Evolutionary conservation across 208 protist species (phyloP), one percentile per base, ranked within the genome.

Genomic region (Crithidia fasciculata): DNA sequence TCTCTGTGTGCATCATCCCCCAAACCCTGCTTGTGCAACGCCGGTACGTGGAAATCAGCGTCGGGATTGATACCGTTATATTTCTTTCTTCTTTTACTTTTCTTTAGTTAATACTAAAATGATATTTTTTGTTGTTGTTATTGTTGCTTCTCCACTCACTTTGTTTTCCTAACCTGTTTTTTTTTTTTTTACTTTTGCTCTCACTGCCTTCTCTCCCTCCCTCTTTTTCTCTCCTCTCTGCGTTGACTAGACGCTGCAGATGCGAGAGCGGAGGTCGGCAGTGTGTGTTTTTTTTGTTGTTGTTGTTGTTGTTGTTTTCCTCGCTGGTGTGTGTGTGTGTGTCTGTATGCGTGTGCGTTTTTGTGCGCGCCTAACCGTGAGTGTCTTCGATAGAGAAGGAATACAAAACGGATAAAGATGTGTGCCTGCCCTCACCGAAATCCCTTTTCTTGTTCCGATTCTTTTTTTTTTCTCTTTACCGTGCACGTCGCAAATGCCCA

Each of bases 161-260:
- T 28, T 28, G 28, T 28, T 54, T 6, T 36, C 61, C 28, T 39
- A 28, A 10, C 8, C 36, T 44, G 8, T 54, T 4, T n/a, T 8
- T n/a, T 54, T n/a, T 54, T 63, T 63, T 41, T 50, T 63, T 66
- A 43, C 41, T 64, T 39, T 64, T 64, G 45, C 59, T 64, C 59
- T 50, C 43, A 64, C 59, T 64, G 13, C 28, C 36, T 9, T 52
- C 50, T 39, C 8, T 37, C 50, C 8, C 37, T 52, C 12, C 50
- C 37, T 64, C 6, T 52, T 64, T 64, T 3, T 64, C 39, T n/a
- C 43, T 28, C 28, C 28, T 28, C 28, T 28, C 28, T 28, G 28
- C 28, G 28, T 28, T 28, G 28, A 28, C 28, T 28, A 28, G 28
- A 28, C 28, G 28, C 28, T 28, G 28, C 28, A 28, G 28, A 28